These are phyloP conservation scores for Lipomyces orientalis DNA, from an alignment of 805 yeast species.

Conservation along the genomic window DNA sequence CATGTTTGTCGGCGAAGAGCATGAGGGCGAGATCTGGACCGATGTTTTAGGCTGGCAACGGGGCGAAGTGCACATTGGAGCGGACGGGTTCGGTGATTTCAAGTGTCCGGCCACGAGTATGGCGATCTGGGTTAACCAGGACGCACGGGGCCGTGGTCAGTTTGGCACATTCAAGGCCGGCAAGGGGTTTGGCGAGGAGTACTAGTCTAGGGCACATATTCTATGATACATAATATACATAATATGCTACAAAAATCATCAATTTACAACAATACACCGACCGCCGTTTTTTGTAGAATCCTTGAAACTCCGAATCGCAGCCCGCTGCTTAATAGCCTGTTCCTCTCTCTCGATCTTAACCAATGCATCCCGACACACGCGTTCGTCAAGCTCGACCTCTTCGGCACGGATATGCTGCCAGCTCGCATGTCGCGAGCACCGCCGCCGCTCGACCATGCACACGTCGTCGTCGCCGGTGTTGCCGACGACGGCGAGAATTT, in stretches of 20 bases:
- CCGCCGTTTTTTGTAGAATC: slow-evolving; percentile 26
- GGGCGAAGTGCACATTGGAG: slow-evolving; percentile 29
- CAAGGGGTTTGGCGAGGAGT: slow-evolving; percentile 1
- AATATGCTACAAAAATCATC: neutral
- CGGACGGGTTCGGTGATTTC: slow-evolving; percentile 31
- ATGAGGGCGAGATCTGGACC: slow-evolving; percentile 32
- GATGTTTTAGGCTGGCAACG: slow-evolving; percentile 32
- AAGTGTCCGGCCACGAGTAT: slow-evolving; percentile 31
- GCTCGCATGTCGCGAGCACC: slow-evolving; percentile 34
- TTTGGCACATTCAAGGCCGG: slow-evolving; percentile 27
- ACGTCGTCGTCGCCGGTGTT: slow-evolving; percentile 16
- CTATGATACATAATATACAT: slow-evolving; percentile 4
- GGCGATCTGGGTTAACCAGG: slow-evolving; percentile 30
- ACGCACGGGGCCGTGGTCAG: slow-evolving; percentile 27
- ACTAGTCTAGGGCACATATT: neutral
- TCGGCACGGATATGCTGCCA: slow-evolving; percentile 39
- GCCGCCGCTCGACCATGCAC: slow-evolving; percentile 36
- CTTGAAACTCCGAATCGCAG: slow-evolving; percentile 24
- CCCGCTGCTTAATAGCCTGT: slow-evolving; percentile 19
- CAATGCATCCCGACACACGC: slow-evolving; percentile 18
- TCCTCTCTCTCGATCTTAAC: slow-evolving; percentile 18
- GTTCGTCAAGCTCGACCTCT: slow-evolving; percentile 34
- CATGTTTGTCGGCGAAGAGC: slow-evolving; percentile 34
- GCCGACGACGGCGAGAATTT: slow-evolving; percentile 14
- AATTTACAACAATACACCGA: slow-evolving; percentile 16